Percentiles rank a stretch among this genome's conserved stretches.
Evolutionary conservation across 192 early-diverging fungal species (phyloP).

Genomic region (Entomortierella beljakovae): DNA sequence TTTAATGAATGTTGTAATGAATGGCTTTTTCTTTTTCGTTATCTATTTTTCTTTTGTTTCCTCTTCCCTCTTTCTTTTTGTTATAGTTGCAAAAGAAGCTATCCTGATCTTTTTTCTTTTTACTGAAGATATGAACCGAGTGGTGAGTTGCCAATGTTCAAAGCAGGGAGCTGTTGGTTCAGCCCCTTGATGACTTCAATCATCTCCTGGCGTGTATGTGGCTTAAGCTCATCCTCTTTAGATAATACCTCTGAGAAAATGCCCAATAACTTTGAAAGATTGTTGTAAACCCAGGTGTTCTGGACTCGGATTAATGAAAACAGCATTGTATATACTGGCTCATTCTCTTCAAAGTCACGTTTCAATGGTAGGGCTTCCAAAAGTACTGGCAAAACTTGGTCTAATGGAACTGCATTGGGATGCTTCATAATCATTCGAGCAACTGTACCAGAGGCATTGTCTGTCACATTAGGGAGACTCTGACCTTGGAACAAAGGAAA

Average conservation of each 20-base stretch:
- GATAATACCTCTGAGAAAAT: slow-evolving; percentile 69
- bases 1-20: too few relatives aligned
- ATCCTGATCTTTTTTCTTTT: too few relatives aligned
- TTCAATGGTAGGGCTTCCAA: slow-evolving; percentile 76
- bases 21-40: too few relatives aligned
- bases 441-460: slow-evolving; percentile 87
- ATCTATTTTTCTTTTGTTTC: too few relatives aligned
- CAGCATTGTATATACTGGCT: slow-evolving; percentile 78
- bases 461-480: slow-evolving; percentile 65
- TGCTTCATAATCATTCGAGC: slow-evolving; percentile 78
- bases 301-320: slow-evolving; percentile 70
- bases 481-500: slow-evolving; percentile 71
- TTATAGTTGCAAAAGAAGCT: too few relatives aligned
- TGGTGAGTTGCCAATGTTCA: slow-evolving; percentile 37
- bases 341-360: slow-evolving; percentile 82
- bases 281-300: slow-evolving; percentile 63
- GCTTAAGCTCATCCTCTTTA: slow-evolving; percentile 69
- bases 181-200: slow-evolving; percentile 68
- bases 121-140: slow-evolving; percentile 29
- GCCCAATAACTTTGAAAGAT: slow-evolving; percentile 64
- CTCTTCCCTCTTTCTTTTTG: too few relatives aligned
- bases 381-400: slow-evolving; percentile 77
- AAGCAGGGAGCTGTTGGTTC: slow-evolving; percentile 43
- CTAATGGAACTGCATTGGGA: slow-evolving; percentile 75
- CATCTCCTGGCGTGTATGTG: slow-evolving; percentile 64